phyloP scores from a whole-genome alignment of 2,329 filamentous ascomycete genomes.

The Monilinia laxa region DNA sequence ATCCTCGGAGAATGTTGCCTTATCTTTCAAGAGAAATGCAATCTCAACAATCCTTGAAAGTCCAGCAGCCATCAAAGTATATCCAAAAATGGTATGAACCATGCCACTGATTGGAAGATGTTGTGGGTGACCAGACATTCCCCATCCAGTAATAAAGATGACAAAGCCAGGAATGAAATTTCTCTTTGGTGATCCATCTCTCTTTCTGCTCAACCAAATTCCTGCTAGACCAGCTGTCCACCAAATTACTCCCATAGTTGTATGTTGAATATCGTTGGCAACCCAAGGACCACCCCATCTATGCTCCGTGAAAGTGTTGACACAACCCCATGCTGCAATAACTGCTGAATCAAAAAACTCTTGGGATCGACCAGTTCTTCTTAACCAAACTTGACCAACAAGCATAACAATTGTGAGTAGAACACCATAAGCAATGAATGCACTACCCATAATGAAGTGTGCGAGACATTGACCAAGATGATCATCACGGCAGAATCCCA shows the following conservation, averaged over 20 bases:
- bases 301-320: conserved; percentile 98
- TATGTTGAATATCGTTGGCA: conserved; percentile 94
- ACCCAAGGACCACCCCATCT: conserved; percentile 89
- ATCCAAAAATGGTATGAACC: conserved; percentile 88
- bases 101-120: conserved; percentile 78
- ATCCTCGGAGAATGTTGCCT: conserved; percentile 61
- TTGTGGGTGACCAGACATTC: conserved; percentile 91
- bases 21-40: conserved; percentile 79
- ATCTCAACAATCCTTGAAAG: conserved; percentile 85
- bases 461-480: conserved; percentile 90
- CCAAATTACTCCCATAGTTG: conserved; percentile 99
- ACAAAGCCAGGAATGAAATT: conserved; percentile 93
- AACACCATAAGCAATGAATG: conserved; percentile 92
- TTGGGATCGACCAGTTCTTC: conserved; percentile 78
- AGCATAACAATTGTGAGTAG: conserved; percentile 81
- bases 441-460: conserved; percentile 98
- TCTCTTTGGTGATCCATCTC: conserved; percentile 80
- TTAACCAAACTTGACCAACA: conserved; percentile 85
- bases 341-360: conserved; percentile 94
- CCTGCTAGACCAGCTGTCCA: conserved; percentile 91
- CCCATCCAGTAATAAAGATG: conserved; percentile 89
- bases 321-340: conserved; percentile 91
- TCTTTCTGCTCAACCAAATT: conserved; percentile 84
- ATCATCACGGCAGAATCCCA: conserved; percentile 91
- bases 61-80: conserved; percentile 90